Evolutionary conservation across 2,329 filamentous ascomycete species (phyloP).

Genomic region (Fusarium compactum): DNA sequence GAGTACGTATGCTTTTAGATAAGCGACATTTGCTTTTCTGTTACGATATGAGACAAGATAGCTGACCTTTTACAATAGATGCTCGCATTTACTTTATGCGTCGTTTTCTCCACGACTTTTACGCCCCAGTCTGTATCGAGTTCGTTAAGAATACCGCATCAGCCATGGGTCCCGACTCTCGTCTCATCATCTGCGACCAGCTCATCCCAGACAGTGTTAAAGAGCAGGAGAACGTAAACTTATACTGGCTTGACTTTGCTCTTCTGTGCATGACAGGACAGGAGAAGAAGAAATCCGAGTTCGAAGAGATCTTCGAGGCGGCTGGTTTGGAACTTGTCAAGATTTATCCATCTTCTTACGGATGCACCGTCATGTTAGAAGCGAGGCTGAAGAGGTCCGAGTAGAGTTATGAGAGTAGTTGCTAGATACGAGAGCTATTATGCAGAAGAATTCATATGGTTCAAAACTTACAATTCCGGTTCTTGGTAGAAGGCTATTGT

Average conservation of each 20-base stretch:
- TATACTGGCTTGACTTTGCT: slow-evolving; percentile 52
- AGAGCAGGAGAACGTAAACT: slow-evolving; percentile 41
- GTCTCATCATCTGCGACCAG: slow-evolving; percentile 52
- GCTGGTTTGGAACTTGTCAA: slow-evolving; percentile 51
- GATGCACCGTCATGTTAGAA: slow-evolving; percentile 51
- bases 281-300: slow-evolving; percentile 50
- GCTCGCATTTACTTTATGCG: slow-evolving; percentile 52
- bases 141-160: slow-evolving; percentile 49
- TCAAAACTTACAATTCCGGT: no score
- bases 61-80: slow-evolving; percentile 35
- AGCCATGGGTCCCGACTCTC: slow-evolving; percentile 51
- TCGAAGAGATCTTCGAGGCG: slow-evolving; percentile 48
- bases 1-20: slow-evolving; percentile 16
- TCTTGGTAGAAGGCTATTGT: background rate
- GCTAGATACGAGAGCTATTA: no score
- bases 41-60: rapidly evolving
- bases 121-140: slow-evolving; percentile 47
- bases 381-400: slow-evolving; percentile 40
- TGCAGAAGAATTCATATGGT: no score
- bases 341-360: slow-evolving; percentile 49
- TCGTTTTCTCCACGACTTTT: slow-evolving; percentile 51
- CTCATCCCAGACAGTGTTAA: slow-evolving; percentile 51
- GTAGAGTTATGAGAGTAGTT: background rate
- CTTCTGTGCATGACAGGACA: slow-evolving; percentile 50
- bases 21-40: rapidly evolving